phyloP scores from a whole-genome alignment of 768 basidiomycete genomes.

The Macrolepiota fuliginosa region DNA sequence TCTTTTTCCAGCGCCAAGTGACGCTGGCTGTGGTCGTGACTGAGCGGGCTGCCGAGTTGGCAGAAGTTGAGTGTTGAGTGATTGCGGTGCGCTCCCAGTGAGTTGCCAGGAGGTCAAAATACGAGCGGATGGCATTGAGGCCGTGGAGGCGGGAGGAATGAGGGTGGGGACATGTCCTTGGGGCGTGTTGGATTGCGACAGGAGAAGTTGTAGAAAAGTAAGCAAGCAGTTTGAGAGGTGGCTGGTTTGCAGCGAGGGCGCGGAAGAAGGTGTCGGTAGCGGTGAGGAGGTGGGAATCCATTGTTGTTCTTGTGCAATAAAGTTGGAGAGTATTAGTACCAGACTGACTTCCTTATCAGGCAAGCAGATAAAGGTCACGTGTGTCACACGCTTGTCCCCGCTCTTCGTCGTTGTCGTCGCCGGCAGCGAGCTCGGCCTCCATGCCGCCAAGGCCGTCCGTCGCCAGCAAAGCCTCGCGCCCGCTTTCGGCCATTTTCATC shows the following conservation, averaged over 20 bases:
- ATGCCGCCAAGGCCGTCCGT: constrained; percentile 39
- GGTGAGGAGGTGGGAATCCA: constrained; percentile 26
- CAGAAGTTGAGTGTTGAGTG: constrained; percentile 19
- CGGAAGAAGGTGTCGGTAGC: constrained; percentile 34
- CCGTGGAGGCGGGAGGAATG: constrained; percentile 35
- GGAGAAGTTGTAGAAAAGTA: constrained; percentile 39
- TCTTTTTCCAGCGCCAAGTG: constrained; percentile 45
- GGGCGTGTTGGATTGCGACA: constrained; percentile 39
- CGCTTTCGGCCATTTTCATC: constrained; percentile 42
- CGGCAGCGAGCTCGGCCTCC: not conserved
- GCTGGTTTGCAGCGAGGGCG: constrained; percentile 32
- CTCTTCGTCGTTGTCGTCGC: not conserved
- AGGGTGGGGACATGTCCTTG: constrained; percentile 30
- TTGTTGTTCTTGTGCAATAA: not conserved
- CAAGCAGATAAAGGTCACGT: constrained; percentile 5
- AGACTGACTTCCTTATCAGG: constrained; percentile 2
- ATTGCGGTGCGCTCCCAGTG: constrained; percentile 39
- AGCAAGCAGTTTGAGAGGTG: constrained; percentile 30
- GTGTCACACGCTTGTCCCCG: not conserved
- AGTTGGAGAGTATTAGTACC: not conserved
- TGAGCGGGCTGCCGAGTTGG: constrained; percentile 23
- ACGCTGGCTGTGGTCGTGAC: constrained; percentile 36
- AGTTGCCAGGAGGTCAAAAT: constrained; percentile 46
- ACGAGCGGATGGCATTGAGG: constrained; percentile 45
- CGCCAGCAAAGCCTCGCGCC: constrained; percentile 28